Evolutionary conservation across 2,329 filamentous ascomycete genomes (phyloP).

Genomic region (Verticillium dahliae): DNA sequence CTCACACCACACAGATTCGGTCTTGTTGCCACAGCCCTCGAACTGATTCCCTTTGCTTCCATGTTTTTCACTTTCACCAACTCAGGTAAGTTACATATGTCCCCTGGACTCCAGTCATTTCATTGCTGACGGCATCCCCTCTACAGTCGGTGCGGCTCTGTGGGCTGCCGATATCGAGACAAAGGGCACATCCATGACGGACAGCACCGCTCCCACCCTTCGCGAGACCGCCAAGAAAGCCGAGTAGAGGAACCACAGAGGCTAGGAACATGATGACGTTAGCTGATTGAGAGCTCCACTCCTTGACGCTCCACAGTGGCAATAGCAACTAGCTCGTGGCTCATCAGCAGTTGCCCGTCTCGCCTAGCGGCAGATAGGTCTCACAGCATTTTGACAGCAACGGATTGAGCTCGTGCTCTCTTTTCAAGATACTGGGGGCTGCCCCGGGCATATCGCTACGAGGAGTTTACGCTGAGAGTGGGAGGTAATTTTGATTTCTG

Average conservation of each 20-base stretch:
- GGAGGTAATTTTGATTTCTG: not conserved
- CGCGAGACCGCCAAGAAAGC: conserved; percentile 42
- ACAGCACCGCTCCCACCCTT: conserved; percentile 42
- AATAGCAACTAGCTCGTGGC: not conserved
- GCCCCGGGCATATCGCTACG: too few species aligned
- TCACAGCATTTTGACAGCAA: conserved; percentile 8
- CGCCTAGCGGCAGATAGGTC: conserved; percentile 1
- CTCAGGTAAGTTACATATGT: conserved; percentile 42
- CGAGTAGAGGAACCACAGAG: conserved; percentile 24
- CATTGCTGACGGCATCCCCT: conserved; percentile 12
- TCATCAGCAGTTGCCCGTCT: not conserved
- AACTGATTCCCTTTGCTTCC: conserved; percentile 76
- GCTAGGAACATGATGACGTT: not conserved
- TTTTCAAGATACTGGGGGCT: not conserved
- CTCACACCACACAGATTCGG: conserved; percentile 53
- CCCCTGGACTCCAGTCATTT: not conserved
- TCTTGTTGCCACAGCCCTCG: conserved; percentile 67
- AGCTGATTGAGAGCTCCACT: not conserved
- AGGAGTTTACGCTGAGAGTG: not conserved
- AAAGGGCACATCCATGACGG: conserved; percentile 40
- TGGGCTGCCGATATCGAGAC: conserved; percentile 84
- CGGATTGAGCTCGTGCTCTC: not conserved
- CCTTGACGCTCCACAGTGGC: not conserved
- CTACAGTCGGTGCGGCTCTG: conserved; percentile 75
- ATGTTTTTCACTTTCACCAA: conserved; percentile 89